Conservation (phyloP, 2,329 filamentous ascomycete species). For the Thielaviopsis ethacetica region DNA sequence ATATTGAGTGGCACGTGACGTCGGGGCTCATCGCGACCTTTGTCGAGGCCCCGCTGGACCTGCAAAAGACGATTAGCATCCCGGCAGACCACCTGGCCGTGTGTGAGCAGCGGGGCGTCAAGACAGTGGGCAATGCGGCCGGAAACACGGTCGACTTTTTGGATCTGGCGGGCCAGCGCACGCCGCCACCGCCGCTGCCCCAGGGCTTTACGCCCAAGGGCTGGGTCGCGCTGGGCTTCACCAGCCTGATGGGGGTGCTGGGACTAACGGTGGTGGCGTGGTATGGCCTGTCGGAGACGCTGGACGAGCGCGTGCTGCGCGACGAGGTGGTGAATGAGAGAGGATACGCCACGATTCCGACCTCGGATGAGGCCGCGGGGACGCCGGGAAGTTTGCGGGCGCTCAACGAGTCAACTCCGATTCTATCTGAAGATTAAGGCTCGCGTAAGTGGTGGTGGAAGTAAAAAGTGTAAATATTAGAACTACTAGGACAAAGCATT, state of each 20-base stretch:
- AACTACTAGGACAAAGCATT: neutral
- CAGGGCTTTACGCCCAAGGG: conserved; percentile 56
- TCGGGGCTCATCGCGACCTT: conserved; percentile 51
- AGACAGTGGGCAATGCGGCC: conserved; percentile 54
- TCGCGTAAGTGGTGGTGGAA: neutral
- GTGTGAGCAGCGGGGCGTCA: conserved; percentile 36
- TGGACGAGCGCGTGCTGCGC: neutral
- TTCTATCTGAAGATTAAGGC: neutral
- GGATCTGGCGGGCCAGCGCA: conserved; percentile 46
- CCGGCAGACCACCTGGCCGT: conserved; percentile 40
- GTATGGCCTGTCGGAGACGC: conserved; percentile 14
- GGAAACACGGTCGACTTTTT: conserved; percentile 49
- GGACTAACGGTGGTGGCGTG: conserved; percentile 51
- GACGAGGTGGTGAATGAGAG: conserved; percentile 6
- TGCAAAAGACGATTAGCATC: conserved; percentile 45
- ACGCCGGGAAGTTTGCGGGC: neutral
- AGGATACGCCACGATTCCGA: conserved; percentile 7
- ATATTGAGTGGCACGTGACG: conserved; percentile 62
- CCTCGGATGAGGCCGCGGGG: neutral
- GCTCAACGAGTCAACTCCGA: neutral
- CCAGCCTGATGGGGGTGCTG: conserved; percentile 48
- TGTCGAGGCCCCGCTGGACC: conserved; percentile 41
- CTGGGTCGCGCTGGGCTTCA: conserved; percentile 60
- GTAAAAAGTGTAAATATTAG: neutral
- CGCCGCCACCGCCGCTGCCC: conserved; percentile 38